Percentiles rank a stretch among this genome's conserved stretches.
Evolutionary conservation across 1,284 basidiomycete genomes (phyloP).

Genomic region (Meira nashicola): DNA sequence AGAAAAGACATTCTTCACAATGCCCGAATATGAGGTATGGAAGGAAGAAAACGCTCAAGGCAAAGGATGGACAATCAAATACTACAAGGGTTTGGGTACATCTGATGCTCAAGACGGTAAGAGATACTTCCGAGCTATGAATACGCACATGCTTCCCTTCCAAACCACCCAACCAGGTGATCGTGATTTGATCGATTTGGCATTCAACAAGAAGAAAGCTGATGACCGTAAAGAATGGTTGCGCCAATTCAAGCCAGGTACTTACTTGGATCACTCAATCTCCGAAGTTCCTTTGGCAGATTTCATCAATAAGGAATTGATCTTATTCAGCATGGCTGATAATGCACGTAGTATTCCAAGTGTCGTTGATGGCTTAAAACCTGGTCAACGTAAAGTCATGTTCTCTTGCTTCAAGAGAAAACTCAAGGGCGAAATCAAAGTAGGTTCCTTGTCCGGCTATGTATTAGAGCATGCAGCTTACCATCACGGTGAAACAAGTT

Average conservation of each 20-base stretch:
- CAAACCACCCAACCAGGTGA: slow-evolving; percentile 75
- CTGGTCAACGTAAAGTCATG: slow-evolving; percentile 96
- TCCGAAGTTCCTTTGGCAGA: slow-evolving; percentile 82
- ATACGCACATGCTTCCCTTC: slow-evolving; percentile 91
- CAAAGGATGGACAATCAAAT: slow-evolving; percentile 66
- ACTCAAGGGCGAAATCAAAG: slow-evolving; percentile 87
- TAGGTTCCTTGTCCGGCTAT: slow-evolving; percentile 91
- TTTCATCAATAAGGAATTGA: slow-evolving; percentile 97
- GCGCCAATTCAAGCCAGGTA: slow-evolving; percentile 92
- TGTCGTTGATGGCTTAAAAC: slow-evolving; percentile 89
- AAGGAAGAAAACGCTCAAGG: slow-evolving; percentile 72
- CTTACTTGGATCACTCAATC: slow-evolving; percentile 84
- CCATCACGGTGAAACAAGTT: slow-evolving; percentile 88
- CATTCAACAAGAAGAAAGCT: slow-evolving; percentile 99
- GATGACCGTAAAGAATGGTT: slow-evolving; percentile 99
- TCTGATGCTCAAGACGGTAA: slow-evolving; percentile 81
- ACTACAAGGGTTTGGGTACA: slow-evolving; percentile 97
- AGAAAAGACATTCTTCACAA: slow-evolving; percentile 86
- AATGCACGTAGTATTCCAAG: slow-evolving; percentile 83
- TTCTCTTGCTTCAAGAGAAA: slow-evolving; percentile 95
- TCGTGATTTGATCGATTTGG: slow-evolving; percentile 85
- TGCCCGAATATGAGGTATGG: slow-evolving; percentile 96
- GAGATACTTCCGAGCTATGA: slow-evolving; percentile 87
- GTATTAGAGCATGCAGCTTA: slow-evolving; percentile 90
- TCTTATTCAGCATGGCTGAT: slow-evolving; percentile 99